phyloP scores from a whole-genome alignment of 2,329 filamentous ascomycete species.

The Sclerotinia minor region DNA sequence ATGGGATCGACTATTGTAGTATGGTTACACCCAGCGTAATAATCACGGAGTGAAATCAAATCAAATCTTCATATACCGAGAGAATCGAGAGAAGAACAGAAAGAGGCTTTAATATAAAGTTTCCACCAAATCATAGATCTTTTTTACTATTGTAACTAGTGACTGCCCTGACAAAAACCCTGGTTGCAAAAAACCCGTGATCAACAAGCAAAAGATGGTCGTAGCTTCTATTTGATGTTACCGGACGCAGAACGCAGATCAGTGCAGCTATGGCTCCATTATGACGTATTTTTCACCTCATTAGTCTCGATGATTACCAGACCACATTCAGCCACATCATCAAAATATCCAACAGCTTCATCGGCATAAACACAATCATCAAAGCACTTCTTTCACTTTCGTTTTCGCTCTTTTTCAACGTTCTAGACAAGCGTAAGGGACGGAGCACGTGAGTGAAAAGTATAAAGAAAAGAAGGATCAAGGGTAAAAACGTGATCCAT shows the following conservation, averaged over 20 bases:
- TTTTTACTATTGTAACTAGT: too few relatives aligned
- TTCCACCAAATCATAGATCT: not conserved
- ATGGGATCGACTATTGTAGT: too few relatives aligned
- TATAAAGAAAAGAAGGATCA: not conserved
- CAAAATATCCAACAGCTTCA: conserved; percentile 9
- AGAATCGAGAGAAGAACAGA: too few relatives aligned
- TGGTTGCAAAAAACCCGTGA: not conserved
- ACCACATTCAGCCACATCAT: not conserved
- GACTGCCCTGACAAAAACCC: not conserved
- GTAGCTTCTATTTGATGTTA: too few relatives aligned
- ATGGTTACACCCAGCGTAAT: too few relatives aligned
- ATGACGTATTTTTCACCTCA: not conserved
- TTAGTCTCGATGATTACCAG: not conserved
- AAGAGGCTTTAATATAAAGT: too few relatives aligned
- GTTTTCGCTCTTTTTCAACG: not conserved
- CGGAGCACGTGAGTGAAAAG: not conserved
- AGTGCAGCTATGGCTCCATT: not conserved
- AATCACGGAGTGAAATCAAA: too few relatives aligned
- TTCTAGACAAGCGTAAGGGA: not conserved
- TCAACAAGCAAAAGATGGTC: too few relatives aligned
- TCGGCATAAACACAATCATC: not conserved
- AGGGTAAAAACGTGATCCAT: not conserved
- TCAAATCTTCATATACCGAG: too few relatives aligned
- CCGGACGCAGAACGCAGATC: not conserved
- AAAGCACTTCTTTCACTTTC: not conserved